Conservation (phyloP, 2,329 filamentous ascomycete species). For the Calonectria ilicicola region DNA sequence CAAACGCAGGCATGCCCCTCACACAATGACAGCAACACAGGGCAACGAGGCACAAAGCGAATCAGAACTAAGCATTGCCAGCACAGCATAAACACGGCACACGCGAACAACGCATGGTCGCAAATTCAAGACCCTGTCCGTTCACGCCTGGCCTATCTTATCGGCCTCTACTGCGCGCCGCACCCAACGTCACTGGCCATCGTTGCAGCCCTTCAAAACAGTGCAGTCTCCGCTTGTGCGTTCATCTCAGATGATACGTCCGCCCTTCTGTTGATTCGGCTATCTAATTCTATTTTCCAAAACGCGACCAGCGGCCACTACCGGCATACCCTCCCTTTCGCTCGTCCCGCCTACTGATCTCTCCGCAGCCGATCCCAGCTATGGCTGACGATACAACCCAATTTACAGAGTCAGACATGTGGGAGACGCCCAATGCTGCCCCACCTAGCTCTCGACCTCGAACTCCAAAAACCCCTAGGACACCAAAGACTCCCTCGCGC, state of each 20-base stretch:
- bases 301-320: slow-evolving; percentile 5
- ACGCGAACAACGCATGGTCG: slow-evolving; percentile 18
- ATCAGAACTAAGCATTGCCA: slow-evolving; percentile 25
- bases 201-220: slow-evolving; percentile 12
- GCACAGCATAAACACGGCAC: slow-evolving; percentile 24
- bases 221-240: slow-evolving; percentile 17
- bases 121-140: background rate
- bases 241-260: slow-evolving; percentile 13
- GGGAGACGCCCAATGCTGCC: slow-evolving; percentile 55
- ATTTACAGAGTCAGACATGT: slow-evolving; percentile 62
- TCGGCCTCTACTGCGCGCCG: background rate
- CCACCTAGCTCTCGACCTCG: slow-evolving; percentile 46
- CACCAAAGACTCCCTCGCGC: slow-evolving; percentile 57
- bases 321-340: slow-evolving; percentile 15
- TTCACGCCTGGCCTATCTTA: slow-evolving; percentile 20
- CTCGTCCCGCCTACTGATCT: background rate
- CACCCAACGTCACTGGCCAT: slow-evolving; percentile 16
- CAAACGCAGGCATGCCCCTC: slow-evolving; percentile 5
- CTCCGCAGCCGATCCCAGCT: slow-evolving; percentile 23
- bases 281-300: slow-evolving; percentile 2
- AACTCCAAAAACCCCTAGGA: slow-evolving; percentile 59
- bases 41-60: background rate
- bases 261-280: slow-evolving; percentile 22
- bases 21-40: background rate
- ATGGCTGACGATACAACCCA: slow-evolving; percentile 60